A percentile compares a stretch with the other conserved stretches of the same genome.
Conservation (phyloP, 2,329 filamentous ascomycete genomes). For the Cyclaneusma minus region DNA sequence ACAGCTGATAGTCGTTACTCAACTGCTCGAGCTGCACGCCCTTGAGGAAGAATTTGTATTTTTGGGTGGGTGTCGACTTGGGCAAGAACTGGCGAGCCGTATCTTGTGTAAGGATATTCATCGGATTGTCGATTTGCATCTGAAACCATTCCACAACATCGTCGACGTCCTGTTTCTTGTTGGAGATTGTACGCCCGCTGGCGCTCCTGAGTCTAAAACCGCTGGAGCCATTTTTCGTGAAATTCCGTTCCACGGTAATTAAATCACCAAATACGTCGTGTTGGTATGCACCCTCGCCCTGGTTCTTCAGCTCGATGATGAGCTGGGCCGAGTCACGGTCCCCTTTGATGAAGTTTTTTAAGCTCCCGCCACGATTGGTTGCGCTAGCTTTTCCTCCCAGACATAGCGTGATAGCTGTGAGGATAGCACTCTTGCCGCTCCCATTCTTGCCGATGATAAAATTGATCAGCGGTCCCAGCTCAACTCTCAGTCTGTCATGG, state of each 20-base stretch:
- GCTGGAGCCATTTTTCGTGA: conserved; percentile 57
- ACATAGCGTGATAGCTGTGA: conserved; percentile 86
- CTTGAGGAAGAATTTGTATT: conserved; percentile 93
- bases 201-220: conserved; percentile 78
- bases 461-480: conserved; percentile 88
- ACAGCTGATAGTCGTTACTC: conserved; percentile 76
- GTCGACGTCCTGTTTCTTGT: conserved; percentile 73
- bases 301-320: conserved; percentile 79
- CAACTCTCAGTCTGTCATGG: conserved; percentile 64
- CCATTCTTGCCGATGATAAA: conserved; percentile 97
- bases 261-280: conserved; percentile 67
- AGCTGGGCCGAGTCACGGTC: conserved; percentile 64
- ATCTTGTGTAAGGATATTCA: conserved; percentile 92
- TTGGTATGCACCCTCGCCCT: conserved; percentile 71
- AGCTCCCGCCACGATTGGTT: conserved; percentile 78
- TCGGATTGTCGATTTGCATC: conserved; percentile 88
- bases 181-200: conserved; percentile 56
- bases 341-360: conserved; percentile 86
- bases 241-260: conserved; percentile 84
- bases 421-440: conserved; percentile 89
- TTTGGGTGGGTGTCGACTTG: conserved; percentile 63
- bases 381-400: conserved; percentile 87
- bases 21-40: conserved; percentile 88
- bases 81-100: conserved; percentile 89
- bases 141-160: conserved; percentile 89